phyloP scores from a whole-genome alignment of 768 basidiomycete genomes.

The Pleurotus ostreatus region DNA sequence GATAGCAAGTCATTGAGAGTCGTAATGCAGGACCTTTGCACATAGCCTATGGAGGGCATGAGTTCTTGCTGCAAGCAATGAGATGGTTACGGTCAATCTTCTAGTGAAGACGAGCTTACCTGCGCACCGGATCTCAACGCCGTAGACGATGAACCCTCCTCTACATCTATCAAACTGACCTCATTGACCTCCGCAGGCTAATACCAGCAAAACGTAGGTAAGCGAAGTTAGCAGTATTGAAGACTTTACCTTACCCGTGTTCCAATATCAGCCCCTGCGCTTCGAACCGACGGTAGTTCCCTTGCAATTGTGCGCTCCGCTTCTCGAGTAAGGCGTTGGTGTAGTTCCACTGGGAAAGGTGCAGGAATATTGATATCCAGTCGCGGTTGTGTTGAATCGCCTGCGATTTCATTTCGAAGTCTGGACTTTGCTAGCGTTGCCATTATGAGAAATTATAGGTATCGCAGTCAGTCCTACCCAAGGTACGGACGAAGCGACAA shows the following conservation, averaged over 20 bases:
- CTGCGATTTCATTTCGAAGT: too few relatives aligned
- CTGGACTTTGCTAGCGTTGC: too few relatives aligned
- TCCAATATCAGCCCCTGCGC: too few relatives aligned
- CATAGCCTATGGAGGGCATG: slow-evolving; percentile 66
- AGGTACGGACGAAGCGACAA: too few relatives aligned
- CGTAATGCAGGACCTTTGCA: slow-evolving; percentile 72
- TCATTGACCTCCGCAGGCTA: background rate
- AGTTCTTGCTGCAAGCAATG: slow-evolving; percentile 47
- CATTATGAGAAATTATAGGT: too few relatives aligned
- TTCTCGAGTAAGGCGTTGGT: slow-evolving; percentile 7
- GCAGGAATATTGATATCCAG: slow-evolving; percentile 23
- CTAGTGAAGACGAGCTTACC: slow-evolving; percentile 12
- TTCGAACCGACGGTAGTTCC: too few relatives aligned
- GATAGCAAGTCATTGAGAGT: slow-evolving; percentile 69
- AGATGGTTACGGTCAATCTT: background rate
- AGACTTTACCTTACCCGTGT: too few relatives aligned
- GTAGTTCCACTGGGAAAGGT: slow-evolving; percentile 35
- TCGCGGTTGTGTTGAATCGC: background rate
- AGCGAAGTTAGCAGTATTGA: too few relatives aligned
- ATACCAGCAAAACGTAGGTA: too few relatives aligned
- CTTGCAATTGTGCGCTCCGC: too few relatives aligned
- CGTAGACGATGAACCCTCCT: background rate
- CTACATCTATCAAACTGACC: background rate
- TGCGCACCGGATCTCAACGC: background rate
- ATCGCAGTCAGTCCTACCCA: too few relatives aligned